A percentile compares a stretch with the other conserved stretches of the same genome.
Conservation (phyloP, 768 basidiomycete genomes). For the Macrolepiota dolichaula region DNA sequence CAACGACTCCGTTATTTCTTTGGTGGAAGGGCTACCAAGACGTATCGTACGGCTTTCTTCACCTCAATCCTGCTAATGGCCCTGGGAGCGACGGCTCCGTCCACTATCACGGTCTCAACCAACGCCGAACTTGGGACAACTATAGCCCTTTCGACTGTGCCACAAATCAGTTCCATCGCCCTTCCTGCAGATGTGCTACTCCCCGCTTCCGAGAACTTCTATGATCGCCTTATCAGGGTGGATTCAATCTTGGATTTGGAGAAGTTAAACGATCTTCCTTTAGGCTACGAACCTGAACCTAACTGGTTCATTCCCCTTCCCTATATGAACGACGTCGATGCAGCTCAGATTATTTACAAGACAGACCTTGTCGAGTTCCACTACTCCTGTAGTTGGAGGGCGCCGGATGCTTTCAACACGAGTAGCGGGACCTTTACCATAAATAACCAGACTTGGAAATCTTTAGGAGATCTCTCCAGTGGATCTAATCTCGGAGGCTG, state of each 20-base stretch:
- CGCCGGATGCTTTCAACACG: not conserved
- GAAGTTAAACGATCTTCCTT: not conserved
- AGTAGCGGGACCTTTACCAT: not conserved
- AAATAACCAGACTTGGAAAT: not conserved
- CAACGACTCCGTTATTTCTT: not conserved
- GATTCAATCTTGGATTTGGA: not conserved
- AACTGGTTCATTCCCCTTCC: not conserved
- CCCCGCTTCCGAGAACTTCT: not conserved
- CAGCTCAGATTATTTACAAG: not conserved
- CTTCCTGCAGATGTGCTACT: not conserved
- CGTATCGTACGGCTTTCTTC: not conserved
- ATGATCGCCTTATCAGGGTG: not conserved
- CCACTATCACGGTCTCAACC: not conserved
- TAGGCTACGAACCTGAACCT: not conserved
- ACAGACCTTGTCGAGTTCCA: not conserved
- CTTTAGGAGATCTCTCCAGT: too few relatives aligned
- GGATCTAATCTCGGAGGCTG: not conserved
- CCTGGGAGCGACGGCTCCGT: not conserved
- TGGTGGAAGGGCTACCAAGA: not conserved
- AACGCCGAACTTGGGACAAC: not conserved
- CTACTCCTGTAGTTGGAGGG: not conserved
- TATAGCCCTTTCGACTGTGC: not conserved
- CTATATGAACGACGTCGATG: not conserved
- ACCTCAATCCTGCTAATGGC: not conserved
- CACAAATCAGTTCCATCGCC: not conserved